Evolutionary conservation across 2,329 filamentous ascomycete genomes (phyloP).

Genomic region (Apiospora phragmitis): DNA sequence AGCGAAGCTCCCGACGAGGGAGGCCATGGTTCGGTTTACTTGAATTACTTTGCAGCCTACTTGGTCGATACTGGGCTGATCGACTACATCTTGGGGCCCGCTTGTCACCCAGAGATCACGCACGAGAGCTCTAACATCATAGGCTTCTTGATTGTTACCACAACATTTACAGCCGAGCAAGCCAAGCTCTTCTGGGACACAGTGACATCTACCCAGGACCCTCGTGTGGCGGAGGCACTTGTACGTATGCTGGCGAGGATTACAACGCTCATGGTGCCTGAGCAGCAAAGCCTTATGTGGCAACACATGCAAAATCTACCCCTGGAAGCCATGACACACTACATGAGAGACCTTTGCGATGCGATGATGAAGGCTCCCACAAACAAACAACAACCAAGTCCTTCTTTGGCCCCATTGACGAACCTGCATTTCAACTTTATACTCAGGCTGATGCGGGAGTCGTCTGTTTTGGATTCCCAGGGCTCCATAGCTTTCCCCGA

Average conservation of each 20-base stretch:
- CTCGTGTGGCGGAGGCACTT: slow-evolving; percentile 79
- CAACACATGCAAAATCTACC: slow-evolving; percentile 68
- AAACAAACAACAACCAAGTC: slow-evolving; percentile 36
- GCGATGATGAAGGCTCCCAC: slow-evolving; percentile 51
- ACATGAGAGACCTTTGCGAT: slow-evolving; percentile 64
- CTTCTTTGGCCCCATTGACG: slow-evolving; percentile 26
- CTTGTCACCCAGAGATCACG: slow-evolving; percentile 90
- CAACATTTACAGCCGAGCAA: slow-evolving; percentile 68
- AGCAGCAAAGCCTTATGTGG: slow-evolving; percentile 64
- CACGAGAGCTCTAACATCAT: slow-evolving; percentile 79
- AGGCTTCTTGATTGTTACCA: slow-evolving; percentile 81
- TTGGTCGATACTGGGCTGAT: slow-evolving; percentile 71
- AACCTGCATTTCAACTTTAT: slow-evolving; percentile 52
- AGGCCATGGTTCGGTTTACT: slow-evolving; percentile 36
- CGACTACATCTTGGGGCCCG: slow-evolving; percentile 84
- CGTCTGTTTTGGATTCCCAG: slow-evolving; percentile 56
- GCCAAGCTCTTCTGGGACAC: slow-evolving; percentile 84
- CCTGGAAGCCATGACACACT: slow-evolving; percentile 60
- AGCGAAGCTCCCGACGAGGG: slow-evolving; percentile 42
- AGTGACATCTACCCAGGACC: slow-evolving; percentile 78
- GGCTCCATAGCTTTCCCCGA: slow-evolving; percentile 59
- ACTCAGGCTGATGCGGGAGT: slow-evolving; percentile 71
- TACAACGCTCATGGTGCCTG: slow-evolving; percentile 47
- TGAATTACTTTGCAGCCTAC: slow-evolving; percentile 69
- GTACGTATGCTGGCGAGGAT: slow-evolving; percentile 62